phyloP scores from a whole-genome alignment of 768 basidiomycete species.

The Lentinula raphanica region DNA sequence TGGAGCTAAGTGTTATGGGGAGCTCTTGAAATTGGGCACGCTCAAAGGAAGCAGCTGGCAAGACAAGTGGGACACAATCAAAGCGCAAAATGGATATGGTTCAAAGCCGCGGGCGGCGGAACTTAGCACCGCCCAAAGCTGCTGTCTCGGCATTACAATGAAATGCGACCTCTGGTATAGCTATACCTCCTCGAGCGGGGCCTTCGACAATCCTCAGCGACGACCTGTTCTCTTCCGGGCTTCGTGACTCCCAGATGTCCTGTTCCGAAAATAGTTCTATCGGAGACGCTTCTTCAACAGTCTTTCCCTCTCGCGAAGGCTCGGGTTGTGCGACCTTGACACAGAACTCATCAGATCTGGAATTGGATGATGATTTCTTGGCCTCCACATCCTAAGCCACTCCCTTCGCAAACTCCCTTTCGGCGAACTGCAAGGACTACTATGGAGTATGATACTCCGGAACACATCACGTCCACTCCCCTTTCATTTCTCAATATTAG shows the following conservation, averaged over 20 bases:
- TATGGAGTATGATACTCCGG: slow-evolving; percentile 31
- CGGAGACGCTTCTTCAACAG: not conserved
- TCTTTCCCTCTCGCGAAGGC: not conserved
- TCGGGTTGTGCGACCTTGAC: slow-evolving; percentile 25
- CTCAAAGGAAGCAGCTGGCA: slow-evolving; percentile 77
- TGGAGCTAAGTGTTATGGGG: slow-evolving; percentile 78
- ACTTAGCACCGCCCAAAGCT: not conserved
- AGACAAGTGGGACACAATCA: slow-evolving; percentile 75
- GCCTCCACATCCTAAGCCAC: slow-evolving; percentile 1
- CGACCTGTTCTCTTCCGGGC: slow-evolving; percentile 1
- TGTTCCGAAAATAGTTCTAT: not conserved
- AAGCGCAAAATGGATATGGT: slow-evolving; percentile 43
- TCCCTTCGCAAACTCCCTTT: slow-evolving; percentile 7
- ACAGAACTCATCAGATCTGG: slow-evolving; percentile 13
- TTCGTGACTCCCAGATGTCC: not conserved
- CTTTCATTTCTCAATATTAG: slow-evolving; percentile 45
- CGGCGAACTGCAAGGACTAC: slow-evolving; percentile 17
- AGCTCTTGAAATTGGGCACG: slow-evolving; percentile 77
- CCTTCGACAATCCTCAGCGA: slow-evolving; percentile 22
- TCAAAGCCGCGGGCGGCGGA: not conserved
- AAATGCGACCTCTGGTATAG: not conserved
- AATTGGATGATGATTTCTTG: slow-evolving; percentile 11
- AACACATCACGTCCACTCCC: slow-evolving; percentile 32
- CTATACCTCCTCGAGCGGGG: slow-evolving; percentile 8
- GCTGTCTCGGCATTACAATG: not conserved